phyloP scores from a whole-genome alignment of 176 grass and related monocot species.

The Ampelocalamus luodianensis region DNA sequence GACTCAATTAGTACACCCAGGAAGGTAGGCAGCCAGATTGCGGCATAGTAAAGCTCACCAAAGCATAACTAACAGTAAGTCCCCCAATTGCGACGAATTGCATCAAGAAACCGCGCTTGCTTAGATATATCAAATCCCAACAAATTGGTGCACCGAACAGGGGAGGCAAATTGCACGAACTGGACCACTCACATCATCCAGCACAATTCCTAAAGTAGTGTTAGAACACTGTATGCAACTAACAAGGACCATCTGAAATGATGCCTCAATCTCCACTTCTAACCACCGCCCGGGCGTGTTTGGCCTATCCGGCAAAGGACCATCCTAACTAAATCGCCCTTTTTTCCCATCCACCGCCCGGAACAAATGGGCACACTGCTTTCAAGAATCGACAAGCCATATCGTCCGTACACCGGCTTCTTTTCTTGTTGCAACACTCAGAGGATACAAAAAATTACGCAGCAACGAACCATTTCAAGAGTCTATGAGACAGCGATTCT shows the following conservation, averaged over 20 bases:
- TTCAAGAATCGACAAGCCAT: conserved; percentile 22
- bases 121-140: conserved; percentile 30
- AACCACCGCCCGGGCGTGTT: conserved; percentile 39
- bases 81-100: background rate
- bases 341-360: conserved; percentile 47
- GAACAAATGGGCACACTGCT: conserved; percentile 9
- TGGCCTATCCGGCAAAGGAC: conserved; percentile 20
- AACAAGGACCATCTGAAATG: conserved; percentile 26
- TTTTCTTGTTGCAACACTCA: conserved; percentile 1
- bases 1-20: background rate
- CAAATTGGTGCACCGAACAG: background rate
- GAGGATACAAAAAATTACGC: background rate
- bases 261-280: conserved; percentile 37
- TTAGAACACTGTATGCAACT: conserved; percentile 19
- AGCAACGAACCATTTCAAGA: background rate
- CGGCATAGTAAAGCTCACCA: background rate
- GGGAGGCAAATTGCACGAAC: conserved; percentile 12
- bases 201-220: conserved; percentile 1
- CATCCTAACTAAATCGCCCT: conserved; percentile 41
- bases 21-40: conserved; percentile 1
- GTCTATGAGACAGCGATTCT: background rate
- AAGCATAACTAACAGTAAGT: conserved; percentile 1
- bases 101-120: background rate
- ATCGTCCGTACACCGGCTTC: background rate
- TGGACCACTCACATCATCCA: conserved; percentile 17